Evolutionary conservation across 495 filamentous ascomycete genomes (phyloP).

Genomic region (Extremus antarcticus): DNA sequence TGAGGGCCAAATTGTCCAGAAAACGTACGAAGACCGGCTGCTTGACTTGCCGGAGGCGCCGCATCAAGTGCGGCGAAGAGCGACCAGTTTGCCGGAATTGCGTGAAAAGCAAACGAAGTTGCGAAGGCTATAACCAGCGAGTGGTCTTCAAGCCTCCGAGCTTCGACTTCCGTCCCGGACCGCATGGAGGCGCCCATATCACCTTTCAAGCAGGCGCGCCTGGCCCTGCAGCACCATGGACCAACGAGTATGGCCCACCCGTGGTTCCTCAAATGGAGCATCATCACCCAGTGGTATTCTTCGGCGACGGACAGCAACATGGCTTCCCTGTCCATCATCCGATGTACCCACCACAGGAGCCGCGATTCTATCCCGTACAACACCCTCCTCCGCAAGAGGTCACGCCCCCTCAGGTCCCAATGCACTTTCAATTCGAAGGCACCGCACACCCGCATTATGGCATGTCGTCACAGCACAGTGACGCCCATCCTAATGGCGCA

Average conservation of each 20-base stretch:
- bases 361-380: background rate
- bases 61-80: conserved; percentile 96
- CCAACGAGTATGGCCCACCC: background rate
- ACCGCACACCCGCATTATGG: background rate
- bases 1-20: conserved; percentile 27
- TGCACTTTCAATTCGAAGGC: background rate
- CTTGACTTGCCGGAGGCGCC: conserved; percentile 84
- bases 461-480: background rate
- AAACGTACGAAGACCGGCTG: conserved; percentile 96
- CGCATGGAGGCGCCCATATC: conserved; percentile 17
- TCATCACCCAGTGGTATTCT: background rate
- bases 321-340: no score
- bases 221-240: conserved; percentile 4
- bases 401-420: background rate
- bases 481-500: background rate
- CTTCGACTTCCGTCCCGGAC: conserved; percentile 31
- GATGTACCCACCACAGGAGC: background rate
- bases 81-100: conserved; percentile 86
- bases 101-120: conserved; percentile 84
- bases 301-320: background rate
- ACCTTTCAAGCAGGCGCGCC: conserved; percentile 20
- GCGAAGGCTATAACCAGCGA: conserved; percentile 89
- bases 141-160: conserved; percentile 87
- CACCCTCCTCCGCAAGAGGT: background rate
- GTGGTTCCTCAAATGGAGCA: background rate